These are phyloP conservation scores for Willaertia magna DNA, from an alignment of 208 protist genomes.

Conservation along the genomic window DNA sequence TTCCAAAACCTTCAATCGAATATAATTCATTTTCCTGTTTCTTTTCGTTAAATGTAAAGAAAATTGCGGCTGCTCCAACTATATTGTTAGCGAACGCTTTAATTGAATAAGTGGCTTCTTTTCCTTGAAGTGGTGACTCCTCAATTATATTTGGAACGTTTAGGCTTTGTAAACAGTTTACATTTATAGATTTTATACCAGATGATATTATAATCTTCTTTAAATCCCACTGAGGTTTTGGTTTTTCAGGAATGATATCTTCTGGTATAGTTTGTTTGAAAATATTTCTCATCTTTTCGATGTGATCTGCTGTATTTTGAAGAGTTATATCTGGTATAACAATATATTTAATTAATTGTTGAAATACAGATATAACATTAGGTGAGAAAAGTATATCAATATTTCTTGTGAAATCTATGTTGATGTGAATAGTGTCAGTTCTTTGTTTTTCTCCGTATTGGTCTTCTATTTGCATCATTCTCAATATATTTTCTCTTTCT, in stretches of 20 bases:
- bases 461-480: neutral
- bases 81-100: neutral
- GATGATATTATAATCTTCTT: neutral
- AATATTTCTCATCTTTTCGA: neutral
- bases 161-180: neutral
- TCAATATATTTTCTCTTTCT: neutral
- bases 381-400: neutral
- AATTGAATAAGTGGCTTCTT: neutral
- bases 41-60: neutral
- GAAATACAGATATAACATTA: neutral
- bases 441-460: neutral
- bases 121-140: neutral
- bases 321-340: neutral
- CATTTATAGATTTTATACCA: neutral
- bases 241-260: neutral
- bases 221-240: neutral
- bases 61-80: neutral
- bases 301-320: neutral
- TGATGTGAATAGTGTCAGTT: neutral
- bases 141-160: neutral
- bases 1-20: neutral
- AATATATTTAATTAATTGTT: neutral
- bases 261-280: neutral
- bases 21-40: neutral
- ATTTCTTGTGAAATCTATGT: neutral